Evolutionary conservation across 2,329 filamentous ascomycete species (phyloP).

Genomic region (Colletotrichum tropicicola): DNA sequence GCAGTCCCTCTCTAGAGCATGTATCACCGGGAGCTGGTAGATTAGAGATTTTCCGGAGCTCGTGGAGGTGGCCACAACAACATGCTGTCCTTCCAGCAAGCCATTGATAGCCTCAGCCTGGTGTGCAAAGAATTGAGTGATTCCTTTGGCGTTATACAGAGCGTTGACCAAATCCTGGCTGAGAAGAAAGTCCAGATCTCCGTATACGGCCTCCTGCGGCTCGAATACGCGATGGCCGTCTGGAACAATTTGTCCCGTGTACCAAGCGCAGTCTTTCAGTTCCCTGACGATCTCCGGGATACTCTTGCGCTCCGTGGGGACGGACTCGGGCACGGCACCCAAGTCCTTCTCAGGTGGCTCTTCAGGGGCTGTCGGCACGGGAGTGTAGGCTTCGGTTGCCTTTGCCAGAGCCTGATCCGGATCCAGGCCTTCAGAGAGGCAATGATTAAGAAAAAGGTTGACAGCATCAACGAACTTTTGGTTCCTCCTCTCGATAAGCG

Average conservation of each 20-base stretch:
- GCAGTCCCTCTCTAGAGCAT: conserved; percentile 81
- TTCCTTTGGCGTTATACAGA: conserved; percentile 89
- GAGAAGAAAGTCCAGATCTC: conserved; percentile 84
- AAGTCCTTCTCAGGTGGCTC: conserved; percentile 41
- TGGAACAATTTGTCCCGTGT: conserved; percentile 90
- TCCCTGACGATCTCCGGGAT: conserved; percentile 88
- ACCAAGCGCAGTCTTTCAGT: conserved; percentile 85
- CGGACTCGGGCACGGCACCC: conserved; percentile 69
- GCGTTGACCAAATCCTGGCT: conserved; percentile 96
- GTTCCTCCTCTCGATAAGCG: conserved; percentile 89
- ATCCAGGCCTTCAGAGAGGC: conserved; percentile 70
- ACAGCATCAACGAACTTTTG: conserved; percentile 82
- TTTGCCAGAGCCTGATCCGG: conserved; percentile 72
- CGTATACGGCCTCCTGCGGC: conserved; percentile 81
- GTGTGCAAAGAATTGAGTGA: conserved; percentile 87
- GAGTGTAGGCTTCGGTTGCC: conserved; percentile 69
- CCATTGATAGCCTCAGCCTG: conserved; percentile 94
- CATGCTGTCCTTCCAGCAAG: conserved; percentile 81
- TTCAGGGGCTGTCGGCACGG: conserved; percentile 60
- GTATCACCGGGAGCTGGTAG: conserved; percentile 92
- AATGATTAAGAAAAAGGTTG: conserved; percentile 79
- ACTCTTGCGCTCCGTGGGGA: conserved; percentile 81
- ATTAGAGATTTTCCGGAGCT: conserved; percentile 98
- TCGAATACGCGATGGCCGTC: conserved; percentile 93
- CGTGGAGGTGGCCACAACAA: conserved; percentile 94